These are phyloP conservation scores for Conticribra weissflogii DNA, from an alignment of 108 stramenopile species.

Conservation along the genomic window DNA sequence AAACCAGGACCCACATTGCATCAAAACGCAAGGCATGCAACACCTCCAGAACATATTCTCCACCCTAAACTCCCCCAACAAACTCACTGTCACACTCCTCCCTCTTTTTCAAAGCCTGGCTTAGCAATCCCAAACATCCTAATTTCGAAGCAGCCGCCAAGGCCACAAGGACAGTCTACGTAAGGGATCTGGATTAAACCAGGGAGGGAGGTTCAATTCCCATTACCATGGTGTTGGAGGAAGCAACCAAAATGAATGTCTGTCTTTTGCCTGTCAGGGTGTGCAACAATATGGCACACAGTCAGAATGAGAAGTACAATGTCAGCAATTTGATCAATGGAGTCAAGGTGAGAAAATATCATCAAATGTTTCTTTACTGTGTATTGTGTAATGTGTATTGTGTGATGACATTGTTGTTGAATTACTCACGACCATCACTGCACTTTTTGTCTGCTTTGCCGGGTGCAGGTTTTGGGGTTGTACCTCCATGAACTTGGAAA, in stretches of 20 bases:
- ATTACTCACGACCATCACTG: too few relatives aligned
- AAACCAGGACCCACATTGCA: constrained; percentile 71
- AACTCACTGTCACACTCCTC: constrained; percentile 55
- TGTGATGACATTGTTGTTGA: too few relatives aligned
- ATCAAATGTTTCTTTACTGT: not conserved
- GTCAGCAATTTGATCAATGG: constrained; percentile 73
- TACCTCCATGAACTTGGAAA: constrained; percentile 80
- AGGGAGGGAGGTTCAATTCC: constrained; percentile 88
- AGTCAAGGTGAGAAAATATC: constrained; percentile 69
- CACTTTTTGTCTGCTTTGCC: not conserved
- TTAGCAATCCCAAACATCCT: constrained; percentile 78
- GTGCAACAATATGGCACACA: constrained; percentile 88
- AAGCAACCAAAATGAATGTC: constrained; percentile 87
- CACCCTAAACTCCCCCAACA: constrained; percentile 68
- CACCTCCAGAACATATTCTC: constrained; percentile 68
- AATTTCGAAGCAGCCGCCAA: constrained; percentile 76
- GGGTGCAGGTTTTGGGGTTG: constrained; percentile 74
- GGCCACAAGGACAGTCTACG: constrained; percentile 75
- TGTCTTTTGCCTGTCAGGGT: constrained; percentile 82
- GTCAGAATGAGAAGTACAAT: constrained; percentile 89
- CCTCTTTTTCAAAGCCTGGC: constrained; percentile 81
- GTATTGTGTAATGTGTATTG: not conserved
- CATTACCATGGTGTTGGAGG: constrained; percentile 75
- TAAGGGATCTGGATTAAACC: constrained; percentile 68
- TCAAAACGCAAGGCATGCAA: constrained; percentile 52